phyloP scores from a whole-genome alignment of 164 flowering plant genomes.

The Berberis thunbergii region DNA sequence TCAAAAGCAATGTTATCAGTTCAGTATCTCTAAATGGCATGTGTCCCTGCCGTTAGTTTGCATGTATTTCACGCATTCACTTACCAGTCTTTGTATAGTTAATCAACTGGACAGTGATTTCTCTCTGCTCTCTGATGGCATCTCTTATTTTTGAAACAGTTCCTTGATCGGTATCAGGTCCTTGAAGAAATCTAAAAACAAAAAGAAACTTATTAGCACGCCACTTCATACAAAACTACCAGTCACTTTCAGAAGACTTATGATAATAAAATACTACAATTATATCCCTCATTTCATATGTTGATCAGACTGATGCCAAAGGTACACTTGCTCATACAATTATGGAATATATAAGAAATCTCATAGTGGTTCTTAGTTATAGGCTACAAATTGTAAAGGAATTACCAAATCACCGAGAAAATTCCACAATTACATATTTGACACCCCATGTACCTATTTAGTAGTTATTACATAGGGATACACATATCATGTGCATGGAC shows the following conservation, averaged over 20 bases:
- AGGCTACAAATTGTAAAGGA: no score
- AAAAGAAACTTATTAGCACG: constrained; percentile 2
- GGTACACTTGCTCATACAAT: no score
- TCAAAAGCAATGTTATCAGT: not conserved
- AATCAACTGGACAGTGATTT: constrained; percentile 90
- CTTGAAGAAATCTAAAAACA: constrained; percentile 82
- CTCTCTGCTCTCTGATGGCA: constrained; percentile 85
- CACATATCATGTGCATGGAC: no score
- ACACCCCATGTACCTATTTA: no score
- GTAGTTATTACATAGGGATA: no score
- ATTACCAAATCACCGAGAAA: no score
- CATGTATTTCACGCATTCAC: constrained; percentile 4
- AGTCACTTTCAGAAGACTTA: not conserved
- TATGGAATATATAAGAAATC: no score
- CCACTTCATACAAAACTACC: not conserved
- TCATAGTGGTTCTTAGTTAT: no score
- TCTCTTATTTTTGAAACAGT: constrained; percentile 80
- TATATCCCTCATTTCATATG: no score
- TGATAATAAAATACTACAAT: not conserved
- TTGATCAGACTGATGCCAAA: no score
- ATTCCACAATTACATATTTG: no score
- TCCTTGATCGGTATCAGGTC: constrained; percentile 92
- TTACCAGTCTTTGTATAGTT: constrained; percentile 93
- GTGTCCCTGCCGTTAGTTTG: not conserved
- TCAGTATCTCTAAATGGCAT: not conserved